Evolutionary conservation across 1,284 basidiomycete genomes (phyloP).

Genomic region (Microbotryum saponariae): DNA sequence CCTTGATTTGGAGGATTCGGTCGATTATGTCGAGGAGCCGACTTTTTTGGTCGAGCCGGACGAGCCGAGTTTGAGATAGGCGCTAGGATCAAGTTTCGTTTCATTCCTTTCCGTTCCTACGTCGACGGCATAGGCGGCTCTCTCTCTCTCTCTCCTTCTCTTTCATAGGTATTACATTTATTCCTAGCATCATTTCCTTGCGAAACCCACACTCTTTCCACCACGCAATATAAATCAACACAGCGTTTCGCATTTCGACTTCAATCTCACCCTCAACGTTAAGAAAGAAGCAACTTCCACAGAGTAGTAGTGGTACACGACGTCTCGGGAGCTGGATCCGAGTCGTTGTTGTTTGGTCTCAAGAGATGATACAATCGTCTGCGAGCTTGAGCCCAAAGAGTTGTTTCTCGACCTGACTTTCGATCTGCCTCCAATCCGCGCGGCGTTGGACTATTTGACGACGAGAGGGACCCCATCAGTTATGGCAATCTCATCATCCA

Average conservation of each 20-base stretch:
- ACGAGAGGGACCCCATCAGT: neutral
- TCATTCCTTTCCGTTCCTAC: neutral
- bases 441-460: constrained; percentile 47
- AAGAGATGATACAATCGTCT: constrained; percentile 32
- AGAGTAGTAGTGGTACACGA: too few relatives aligned
- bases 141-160: neutral
- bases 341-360: neutral
- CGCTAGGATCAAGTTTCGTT: too few relatives aligned
- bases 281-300: too few relatives aligned
- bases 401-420: constrained; percentile 83
- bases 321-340: too few relatives aligned
- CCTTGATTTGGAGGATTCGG: constrained; percentile 21
- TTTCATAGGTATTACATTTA: neutral
- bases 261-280: too few relatives aligned
- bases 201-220: neutral
- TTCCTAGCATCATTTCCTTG: neutral
- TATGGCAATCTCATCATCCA: neutral
- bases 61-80: neutral
- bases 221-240: neutral
- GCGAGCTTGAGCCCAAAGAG: constrained; percentile 34
- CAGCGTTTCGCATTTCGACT: too few relatives aligned
- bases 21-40: constrained; percentile 23
- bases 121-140: neutral
- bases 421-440: constrained; percentile 94
- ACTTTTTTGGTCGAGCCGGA: constrained; percentile 2